Base-by-base conservation (phyloP, 805 yeast species). In the Kodamaea fukazawae region DNA sequence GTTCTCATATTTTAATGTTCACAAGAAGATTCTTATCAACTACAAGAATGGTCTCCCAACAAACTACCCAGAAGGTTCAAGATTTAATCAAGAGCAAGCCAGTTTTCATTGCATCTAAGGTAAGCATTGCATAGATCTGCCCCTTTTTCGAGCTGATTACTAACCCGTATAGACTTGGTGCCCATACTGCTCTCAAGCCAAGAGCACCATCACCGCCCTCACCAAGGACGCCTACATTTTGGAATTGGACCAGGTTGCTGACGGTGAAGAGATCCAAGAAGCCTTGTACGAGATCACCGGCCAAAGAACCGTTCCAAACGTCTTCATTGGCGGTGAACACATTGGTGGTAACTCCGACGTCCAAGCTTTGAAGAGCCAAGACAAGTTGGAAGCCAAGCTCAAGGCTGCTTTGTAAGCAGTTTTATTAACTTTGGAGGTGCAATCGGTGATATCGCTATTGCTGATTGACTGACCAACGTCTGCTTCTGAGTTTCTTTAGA, bases 341-440 rank as follows among this genome's bases (percentile, higher is more conserved):
- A 79, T 91, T 56, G 99, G 99, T 45, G 99, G 99, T 46, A 87
- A 89, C 76, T 82, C 90, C 29, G 96, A 87, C 52, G 70, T 91
- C 48, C 95, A 89, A 67, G 71, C 75, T 38, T 75, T 90, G 60
- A 72, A 77, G 50, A 71, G 79, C 16, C 53, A 63, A 33, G 93
- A 84, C 51, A 60, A 80, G 63, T 76, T 87, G 57, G 77, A 73
- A 43, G 42, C 49, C 29, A 55, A 60, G 47, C 59, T 65, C 46
- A 65, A 64, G 53, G 68, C 70, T 49, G 70, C 51, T 41, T 61
- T 65, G 45, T 65, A 64, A 47, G 18, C 30, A 14, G 33, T 14
- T 27, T 8, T 20, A 8, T 20, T 20, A n/a, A n/a, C n/a, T n/a
- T n/a, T n/a, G n/a, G n/a, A n/a, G n/a, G n/a, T n/a, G n/a, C n/a